Percentiles rank a stretch among this genome's conserved stretches.
Conservation (phyloP, 768 basidiomycete species). For the Dendrothele bispora region DNA sequence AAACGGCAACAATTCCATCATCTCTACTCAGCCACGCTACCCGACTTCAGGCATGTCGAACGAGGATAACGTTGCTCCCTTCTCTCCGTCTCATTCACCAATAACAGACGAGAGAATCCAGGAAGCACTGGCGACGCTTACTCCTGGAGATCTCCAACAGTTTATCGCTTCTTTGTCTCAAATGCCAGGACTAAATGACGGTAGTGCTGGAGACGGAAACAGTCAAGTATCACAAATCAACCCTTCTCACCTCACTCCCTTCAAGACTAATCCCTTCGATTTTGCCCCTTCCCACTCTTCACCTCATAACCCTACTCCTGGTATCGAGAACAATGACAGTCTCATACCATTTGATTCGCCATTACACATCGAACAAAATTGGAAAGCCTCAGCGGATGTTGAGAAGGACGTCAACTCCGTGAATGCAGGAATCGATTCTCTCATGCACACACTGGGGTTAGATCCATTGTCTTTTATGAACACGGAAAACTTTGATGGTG, state of each 20-base stretch:
- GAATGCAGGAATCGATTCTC: slow-evolving; percentile 63
- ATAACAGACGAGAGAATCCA: slow-evolving; percentile 45
- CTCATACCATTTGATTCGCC: slow-evolving; percentile 30
- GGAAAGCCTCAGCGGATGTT: slow-evolving; percentile 63
- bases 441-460: slow-evolving; percentile 71
- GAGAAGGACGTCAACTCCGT: slow-evolving; percentile 72
- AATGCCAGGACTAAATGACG: slow-evolving; percentile 30
- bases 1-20: slow-evolving; percentile 12
- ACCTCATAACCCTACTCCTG: slow-evolving; percentile 23
- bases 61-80: slow-evolving; percentile 22
- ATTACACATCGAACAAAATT: slow-evolving; percentile 50
- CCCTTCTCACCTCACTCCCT: slow-evolving; percentile 28
- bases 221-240: slow-evolving; percentile 16
- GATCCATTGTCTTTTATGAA: slow-evolving; percentile 42
- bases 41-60: slow-evolving; percentile 12
- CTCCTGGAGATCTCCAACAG: slow-evolving; percentile 58
- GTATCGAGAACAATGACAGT: slow-evolving; percentile 29
- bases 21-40: slow-evolving; percentile 7
- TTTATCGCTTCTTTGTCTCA: slow-evolving; percentile 46
- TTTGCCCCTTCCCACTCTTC: slow-evolving; percentile 20
- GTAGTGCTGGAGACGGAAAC: slow-evolving; percentile 11
- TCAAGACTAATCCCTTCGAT: slow-evolving; percentile 18
- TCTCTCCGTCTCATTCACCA: slow-evolving; percentile 20
- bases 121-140: slow-evolving; percentile 50
- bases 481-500: not conserved